Evolutionary conservation across 192 early-diverging fungal species (phyloP).

Genomic region (Backusella morwellensis): DNA sequence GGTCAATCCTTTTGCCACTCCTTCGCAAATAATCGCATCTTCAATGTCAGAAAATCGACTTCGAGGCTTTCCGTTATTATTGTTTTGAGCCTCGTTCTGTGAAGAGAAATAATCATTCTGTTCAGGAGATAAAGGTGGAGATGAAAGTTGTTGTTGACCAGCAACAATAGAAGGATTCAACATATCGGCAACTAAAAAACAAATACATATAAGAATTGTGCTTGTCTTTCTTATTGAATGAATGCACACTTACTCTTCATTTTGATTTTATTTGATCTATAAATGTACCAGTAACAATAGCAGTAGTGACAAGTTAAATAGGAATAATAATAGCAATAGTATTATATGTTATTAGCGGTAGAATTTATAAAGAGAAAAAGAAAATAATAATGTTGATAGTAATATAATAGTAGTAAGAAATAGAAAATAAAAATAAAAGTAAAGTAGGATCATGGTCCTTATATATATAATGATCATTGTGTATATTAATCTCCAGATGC

Average conservation of each 20-base stretch:
- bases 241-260: constrained; percentile 15
- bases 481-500: background rate
- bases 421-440: background rate
- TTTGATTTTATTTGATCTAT: background rate
- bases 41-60: constrained; percentile 34
- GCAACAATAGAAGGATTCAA: constrained; percentile 12
- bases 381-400: background rate
- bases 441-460: background rate
- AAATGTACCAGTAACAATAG: background rate
- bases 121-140: constrained; percentile 12
- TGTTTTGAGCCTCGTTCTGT: background rate
- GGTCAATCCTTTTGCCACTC: constrained; percentile 35
- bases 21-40: constrained; percentile 36
- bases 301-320: background rate
- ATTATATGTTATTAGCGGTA: background rate
- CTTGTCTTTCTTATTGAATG: background rate
- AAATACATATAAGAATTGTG: background rate
- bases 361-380: background rate
- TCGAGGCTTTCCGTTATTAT: constrained; percentile 21
- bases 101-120: background rate
- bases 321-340: background rate
- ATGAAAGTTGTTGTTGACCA: constrained; percentile 8
- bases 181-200: constrained; percentile 23
- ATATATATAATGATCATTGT: background rate
- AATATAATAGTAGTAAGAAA: background rate